Conservation (phyloP, 116 monocot species). For the Trichopus zeylanicus region DNA sequence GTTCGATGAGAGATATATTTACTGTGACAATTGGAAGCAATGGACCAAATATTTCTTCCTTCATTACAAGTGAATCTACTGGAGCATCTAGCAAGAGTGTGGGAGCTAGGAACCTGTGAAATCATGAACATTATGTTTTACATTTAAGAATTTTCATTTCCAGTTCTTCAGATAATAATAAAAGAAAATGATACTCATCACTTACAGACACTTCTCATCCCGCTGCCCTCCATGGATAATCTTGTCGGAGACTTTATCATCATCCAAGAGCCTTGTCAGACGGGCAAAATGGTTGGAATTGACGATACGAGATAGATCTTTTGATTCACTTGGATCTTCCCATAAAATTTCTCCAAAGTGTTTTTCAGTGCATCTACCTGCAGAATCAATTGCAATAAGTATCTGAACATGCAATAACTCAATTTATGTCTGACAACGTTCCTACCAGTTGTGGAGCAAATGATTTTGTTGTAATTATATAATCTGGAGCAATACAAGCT, state of each 20-base stretch:
- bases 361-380: slow-evolving; percentile 63
- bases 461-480: slow-evolving; percentile 82
- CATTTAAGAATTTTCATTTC: background rate
- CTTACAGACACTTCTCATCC: slow-evolving; percentile 74
- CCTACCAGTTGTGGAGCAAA: slow-evolving; percentile 48
- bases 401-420: too few species aligned
- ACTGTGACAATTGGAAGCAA: slow-evolving; percentile 77
- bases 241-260: slow-evolving; percentile 56
- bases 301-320: slow-evolving; percentile 77
- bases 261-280: slow-evolving; percentile 59
- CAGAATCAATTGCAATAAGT: too few species aligned
- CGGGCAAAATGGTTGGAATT: slow-evolving; percentile 78
- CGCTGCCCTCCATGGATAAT: slow-evolving; percentile 64
- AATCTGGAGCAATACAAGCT: slow-evolving; percentile 90
- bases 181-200: background rate
- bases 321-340: slow-evolving; percentile 61
- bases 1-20: background rate
- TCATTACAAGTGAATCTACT: slow-evolving; percentile 74
- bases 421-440: too few species aligned
- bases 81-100: slow-evolving; percentile 75
- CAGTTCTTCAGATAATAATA: too few species aligned
- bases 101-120: slow-evolving; percentile 61
- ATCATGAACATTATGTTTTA: background rate
- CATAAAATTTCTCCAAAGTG: slow-evolving; percentile 72
- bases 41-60: slow-evolving; percentile 90